Evolutionary conservation across 192 early-diverging fungal species (phyloP), one percentile per base, ranked within the genome.

Genomic region (Gaertneriomyces sp.): DNA sequence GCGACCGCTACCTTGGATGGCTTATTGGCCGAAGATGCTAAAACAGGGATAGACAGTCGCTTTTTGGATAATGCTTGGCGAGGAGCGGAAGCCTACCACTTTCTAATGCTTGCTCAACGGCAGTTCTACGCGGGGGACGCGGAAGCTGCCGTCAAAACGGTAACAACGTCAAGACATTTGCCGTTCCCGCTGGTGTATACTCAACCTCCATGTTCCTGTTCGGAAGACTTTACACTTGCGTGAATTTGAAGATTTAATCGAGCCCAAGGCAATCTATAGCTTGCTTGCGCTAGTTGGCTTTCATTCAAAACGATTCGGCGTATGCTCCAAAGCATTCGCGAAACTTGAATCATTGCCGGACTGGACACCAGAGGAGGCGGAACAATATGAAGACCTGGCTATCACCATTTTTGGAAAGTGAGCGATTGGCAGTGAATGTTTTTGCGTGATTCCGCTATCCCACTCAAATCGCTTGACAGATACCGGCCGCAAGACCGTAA

Each of bases 61-160:
- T 70, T 81, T 45, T 45, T 81, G 16, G 76, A 80, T 50, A 81
- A 82, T 42, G 75, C 79, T 5, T 86, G 84, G 84, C 59, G 80
- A 33, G 82, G 79, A 2, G 84, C 84, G 7, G 84, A 86, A 57
- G 84, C 81, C 25, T 84, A 79, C 45, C 84, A 86, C 66, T 82
- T 76, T 51, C 84, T 84, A 66, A 61, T 84, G 20, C 64, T 84
- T 3, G 74, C 78, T 1, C 84, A 86, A 53, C 63, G 76, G 33
- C 84, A 86, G 53, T 84, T 79, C 59, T 85, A 86, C 58, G 59
- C 60, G 1, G 84, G 84, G 14, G 74, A 81, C 53, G 45, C 76
- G 7, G 68, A 72, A 14, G 64, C 53, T 0, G 75, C 81, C 4
- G 74, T 84, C 20, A 72, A 70, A 33, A 84, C 84, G 14, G 81